Base-by-base conservation (phyloP, 257 asterid genomes). In the Gynochthodes officinalis region DNA sequence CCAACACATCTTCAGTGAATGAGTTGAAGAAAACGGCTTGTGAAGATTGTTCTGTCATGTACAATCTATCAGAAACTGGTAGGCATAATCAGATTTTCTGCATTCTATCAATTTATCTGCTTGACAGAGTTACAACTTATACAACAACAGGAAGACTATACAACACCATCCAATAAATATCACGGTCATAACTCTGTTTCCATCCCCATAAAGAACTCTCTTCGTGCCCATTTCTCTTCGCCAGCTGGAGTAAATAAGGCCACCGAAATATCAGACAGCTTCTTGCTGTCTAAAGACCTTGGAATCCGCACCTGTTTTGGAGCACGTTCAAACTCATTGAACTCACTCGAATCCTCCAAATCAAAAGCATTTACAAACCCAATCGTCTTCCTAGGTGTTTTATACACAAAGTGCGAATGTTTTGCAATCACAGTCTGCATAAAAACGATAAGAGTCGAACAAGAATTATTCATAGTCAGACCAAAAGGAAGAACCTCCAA, bases 341-440 rank as follows among this genome's bases (percentile, higher is more conserved):
- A 49, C 21, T 83, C 86, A 7, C 52, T 63, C 19, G 76, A 2
- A 37, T 19, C 71, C 15, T 75, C 88, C 21, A 54, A 35, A 62
- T 74, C 78, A 39, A 70, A 9, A 43, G 62, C 73, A 40, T 63
- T 70, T 21, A 16, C 69, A 46, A 89, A 84, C 6, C 83, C 76
- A 3, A 87, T 63, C 0, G 85, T 84, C 84, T 90, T 93, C 70
- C 46, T 72, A 0, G 98, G 97, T 0, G 98, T 93, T 21, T 78
- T 86, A 64, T 75, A 89, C 0, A 82, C 93, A 52, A 93, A 90
- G 82, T 90, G 96, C 60, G 70, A 73, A 18, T 83, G 73, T 85
- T 84, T 91, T 2, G 95, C 97, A 12, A 82, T 71, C 84, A 86
- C 39, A 49, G 90, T 76, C 97, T 91, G 91, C 73, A 76, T 5